phyloP scores from a whole-genome alignment of 2,329 filamentous ascomycete genomes.

The Aspergillus fumigatiaffinis region DNA sequence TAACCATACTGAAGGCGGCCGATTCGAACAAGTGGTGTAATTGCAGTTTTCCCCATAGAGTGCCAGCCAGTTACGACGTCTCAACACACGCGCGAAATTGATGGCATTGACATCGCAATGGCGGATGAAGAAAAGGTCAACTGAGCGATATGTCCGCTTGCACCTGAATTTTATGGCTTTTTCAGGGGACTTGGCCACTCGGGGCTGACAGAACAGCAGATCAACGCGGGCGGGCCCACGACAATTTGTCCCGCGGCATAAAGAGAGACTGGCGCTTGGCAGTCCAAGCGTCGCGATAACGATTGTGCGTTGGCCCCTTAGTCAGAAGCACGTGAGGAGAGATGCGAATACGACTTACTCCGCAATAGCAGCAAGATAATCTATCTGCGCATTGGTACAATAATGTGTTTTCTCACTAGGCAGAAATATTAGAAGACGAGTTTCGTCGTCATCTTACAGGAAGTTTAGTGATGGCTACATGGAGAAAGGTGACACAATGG shows the following conservation, averaged over 20 bases:
- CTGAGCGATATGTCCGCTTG: background rate
- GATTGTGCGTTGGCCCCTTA: background rate
- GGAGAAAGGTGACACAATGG: background rate
- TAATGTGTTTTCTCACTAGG: background rate
- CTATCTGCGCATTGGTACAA: background rate
- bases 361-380: background rate
- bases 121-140: background rate
- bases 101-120: background rate
- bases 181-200: background rate
- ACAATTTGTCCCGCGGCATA: background rate
- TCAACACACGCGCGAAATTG: background rate
- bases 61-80: background rate
- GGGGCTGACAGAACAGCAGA: background rate
- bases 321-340: background rate
- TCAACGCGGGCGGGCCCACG: background rate
- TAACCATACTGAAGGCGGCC: slow-evolving; percentile 32
- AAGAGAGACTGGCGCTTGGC: background rate
- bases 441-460: background rate
- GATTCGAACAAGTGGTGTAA: slow-evolving; percentile 17
- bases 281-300: background rate
- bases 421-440: background rate
- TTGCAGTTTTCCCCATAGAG: slow-evolving; percentile 21
- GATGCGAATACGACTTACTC: background rate
- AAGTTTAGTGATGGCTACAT: no score
- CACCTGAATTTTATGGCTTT: background rate